Conservation (phyloP, 805 yeast genomes). For the Pichia kluyveri region DNA sequence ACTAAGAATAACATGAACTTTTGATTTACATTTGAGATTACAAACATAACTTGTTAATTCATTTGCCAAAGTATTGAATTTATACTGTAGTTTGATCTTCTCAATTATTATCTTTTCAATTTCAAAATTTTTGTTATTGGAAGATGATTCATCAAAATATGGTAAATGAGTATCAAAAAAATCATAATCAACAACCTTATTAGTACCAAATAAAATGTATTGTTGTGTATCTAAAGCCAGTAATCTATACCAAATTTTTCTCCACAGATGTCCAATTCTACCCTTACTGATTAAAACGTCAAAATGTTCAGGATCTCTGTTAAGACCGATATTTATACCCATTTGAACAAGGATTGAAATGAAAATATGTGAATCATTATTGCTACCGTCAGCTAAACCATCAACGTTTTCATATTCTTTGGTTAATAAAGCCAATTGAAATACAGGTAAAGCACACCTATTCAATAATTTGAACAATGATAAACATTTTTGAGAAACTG, state of each 20-base stretch:
- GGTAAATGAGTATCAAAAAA: constrained; percentile 49
- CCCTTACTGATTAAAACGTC: constrained; percentile 8
- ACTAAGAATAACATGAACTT: constrained; percentile 29
- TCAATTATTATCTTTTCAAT: constrained; percentile 35
- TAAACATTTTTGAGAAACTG: constrained; percentile 45
- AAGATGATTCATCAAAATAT: constrained; percentile 24
- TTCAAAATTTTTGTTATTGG: constrained; percentile 29
- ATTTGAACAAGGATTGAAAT: constrained; percentile 52
- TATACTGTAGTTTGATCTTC: constrained; percentile 23
- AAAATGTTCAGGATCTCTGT: constrained; percentile 56
- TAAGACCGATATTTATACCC: constrained; percentile 59
- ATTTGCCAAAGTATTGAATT: constrained; percentile 24
- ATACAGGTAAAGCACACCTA: constrained; percentile 38
- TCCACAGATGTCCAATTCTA: constrained; percentile 35
- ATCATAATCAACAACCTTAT: constrained; percentile 29
- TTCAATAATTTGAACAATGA: constrained; percentile 44
- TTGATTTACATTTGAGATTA: constrained; percentile 31
- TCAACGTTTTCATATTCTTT: constrained; percentile 41
- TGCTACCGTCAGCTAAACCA: constrained; percentile 41
- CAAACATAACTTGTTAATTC: constrained; percentile 31
- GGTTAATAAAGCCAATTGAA: constrained; percentile 47
- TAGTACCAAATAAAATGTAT: constrained; percentile 39
- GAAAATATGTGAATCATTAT: constrained; percentile 39
- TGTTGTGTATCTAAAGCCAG: constrained; percentile 37
- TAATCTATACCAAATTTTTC: constrained; percentile 52